Base-by-base conservation (phyloP, 352 stramenopile species). In the Thalassiosira exigua region DNA sequence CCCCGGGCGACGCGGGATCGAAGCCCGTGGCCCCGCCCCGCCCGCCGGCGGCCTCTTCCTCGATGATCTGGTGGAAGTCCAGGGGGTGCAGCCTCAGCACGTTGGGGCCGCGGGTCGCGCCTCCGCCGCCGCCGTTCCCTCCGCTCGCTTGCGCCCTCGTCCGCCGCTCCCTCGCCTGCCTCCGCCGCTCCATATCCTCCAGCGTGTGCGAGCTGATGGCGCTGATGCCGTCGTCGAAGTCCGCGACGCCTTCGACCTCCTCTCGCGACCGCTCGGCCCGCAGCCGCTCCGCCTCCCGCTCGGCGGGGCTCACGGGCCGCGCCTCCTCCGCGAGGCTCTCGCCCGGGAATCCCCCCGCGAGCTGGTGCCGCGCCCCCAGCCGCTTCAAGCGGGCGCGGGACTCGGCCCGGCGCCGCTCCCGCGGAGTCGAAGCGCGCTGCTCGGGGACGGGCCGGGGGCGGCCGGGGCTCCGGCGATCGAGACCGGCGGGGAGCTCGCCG, bases 191-290 rank as follows among this genome's bases (percentile, higher is more conserved):
- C 70, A 89, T 83, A 36, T 91, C 84, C 61, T 90, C 84, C 19
- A 92, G 64, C 17, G 84, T 92, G 46, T 91, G 76, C 1, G 80
- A 73, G 1, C 71, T 84, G 67, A 92, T 90, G 21, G 75, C 75
- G 3, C 59, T 82, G 59, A 92, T 88, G 7, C 82, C 81, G 83
- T 92, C 86, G 56, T 92, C 86, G 59, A 81, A 85, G 42, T 81
- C 75, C 1, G 78, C 46, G 17, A 46, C 54, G 26, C 44, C 54
- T 0, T 4, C 29, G 11, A 29, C 57, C 0, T 12, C 29, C 17
- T 62, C 2, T 24, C 29, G 27, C 14, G 36, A 7, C 7, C 46
- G 1, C 46, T 33, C 32, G 24, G 48, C 17, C 24, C 48, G 48
- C 22, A 22, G 48, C 48, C 7, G 5, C 46, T 33, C 32, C 12